Evolutionary conservation across 768 basidiomycete species (phyloP), one percentile per base, ranked within the genome.

Genomic region (Dendrothele bispora): DNA sequence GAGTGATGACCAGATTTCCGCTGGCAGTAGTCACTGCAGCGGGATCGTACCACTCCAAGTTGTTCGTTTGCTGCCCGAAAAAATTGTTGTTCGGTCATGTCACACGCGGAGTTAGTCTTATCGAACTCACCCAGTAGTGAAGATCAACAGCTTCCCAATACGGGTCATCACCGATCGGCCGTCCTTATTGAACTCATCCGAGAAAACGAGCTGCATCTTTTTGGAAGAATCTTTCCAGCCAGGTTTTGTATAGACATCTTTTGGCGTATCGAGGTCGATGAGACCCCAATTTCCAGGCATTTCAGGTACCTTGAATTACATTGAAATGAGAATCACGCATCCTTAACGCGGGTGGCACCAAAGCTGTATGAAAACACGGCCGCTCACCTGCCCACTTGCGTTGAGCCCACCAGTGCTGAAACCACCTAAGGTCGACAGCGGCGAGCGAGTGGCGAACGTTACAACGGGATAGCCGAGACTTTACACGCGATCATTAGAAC

Each of bases 1-100:
- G 70, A 11, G 82, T 87, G 57, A 92, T 84, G 39, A 84, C 77
- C 35, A 97, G 78, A 32, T 75, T 72, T 14, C 93, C 91, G 55
- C 78, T 74, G 34, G 64, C 62, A 12, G 92, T 95, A 3, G 80
- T 84, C 29, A 91, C 67, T 11, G 84, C 83, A 26, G 71, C 79
- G 0, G 91, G 91, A 55, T 88, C 87, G 62, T 95, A 93, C 91
- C 91, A 95, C 64, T 97, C 90, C 59, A 88, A 52, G 56, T 89
- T 84, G 52, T 80, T 80, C 3, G 88, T 84, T 48, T 77, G 62
- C 74, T 75, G 32, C 71, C 69, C 73, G 65, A 41, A 50, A 28
- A 49, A 8, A 12, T 17, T 7, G 2, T 12, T 12, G 37, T 17
- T 5, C 17, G 21, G 4, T 22, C 27, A 11, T 37, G n/a, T 15